Evolutionary conservation across 805 yeast species (phyloP), one percentile per base, ranked within the genome.

Genomic region (Candida michaelii): DNA sequence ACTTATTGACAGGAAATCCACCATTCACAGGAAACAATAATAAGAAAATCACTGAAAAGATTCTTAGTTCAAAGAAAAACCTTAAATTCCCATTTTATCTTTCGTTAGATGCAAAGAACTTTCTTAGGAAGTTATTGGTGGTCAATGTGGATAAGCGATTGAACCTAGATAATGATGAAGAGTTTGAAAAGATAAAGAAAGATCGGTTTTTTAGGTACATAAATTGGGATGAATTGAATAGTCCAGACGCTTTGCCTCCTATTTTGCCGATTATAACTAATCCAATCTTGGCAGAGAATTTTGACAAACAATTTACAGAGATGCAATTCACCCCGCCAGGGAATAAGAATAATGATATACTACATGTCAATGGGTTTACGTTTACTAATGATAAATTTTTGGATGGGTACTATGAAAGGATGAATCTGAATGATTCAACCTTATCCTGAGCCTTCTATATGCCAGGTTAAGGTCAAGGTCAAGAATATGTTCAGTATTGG

Each of bases 11-110:
- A 1, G 76, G 76, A 0, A 60, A 66, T 12, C 74, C 76, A 4
- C 76, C 76, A 4, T 71, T 68, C 46, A 68, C 74, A 2, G 76
- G 74, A 1, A 67, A 63, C 40, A 61, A 65, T 36, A 65, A 66
- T 46, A 62, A 67, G 49, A 58, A 60, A 24, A 68, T 71, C 23
- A 60, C 57, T 53, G 74, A 70, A 33, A 69, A 66, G 49, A 63
- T 71, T 32, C 43, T 67, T 32, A 39, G 46, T n/a, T 43, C 59
- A 5, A 59, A 62, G 41, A 67, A 63, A 46, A 60, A 56, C 32
- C 55, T 68, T 17, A 58, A 62, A 43, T 64, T 62, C 44, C 76
- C 76, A 4, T 68, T 62, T 45, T 70, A 70, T 42, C 59, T 71
- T 27, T 60, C 69, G 24, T 46, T 55, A 35, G 76, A 71, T 47